Evolutionary conservation across 1,284 basidiomycete species (phyloP).

Genomic region (Ustilago tritici): DNA sequence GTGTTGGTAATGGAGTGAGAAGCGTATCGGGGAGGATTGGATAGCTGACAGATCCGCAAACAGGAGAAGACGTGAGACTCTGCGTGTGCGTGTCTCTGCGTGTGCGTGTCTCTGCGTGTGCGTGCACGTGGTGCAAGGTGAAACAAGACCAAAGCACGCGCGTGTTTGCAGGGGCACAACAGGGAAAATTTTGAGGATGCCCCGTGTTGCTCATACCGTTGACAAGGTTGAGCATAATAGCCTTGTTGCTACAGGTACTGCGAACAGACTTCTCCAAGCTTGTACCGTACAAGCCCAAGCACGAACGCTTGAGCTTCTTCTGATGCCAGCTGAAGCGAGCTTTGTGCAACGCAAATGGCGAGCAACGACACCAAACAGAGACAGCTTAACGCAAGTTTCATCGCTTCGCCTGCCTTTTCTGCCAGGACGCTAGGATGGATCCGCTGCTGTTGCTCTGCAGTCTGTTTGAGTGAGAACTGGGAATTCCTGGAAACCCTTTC

Average conservation of each 20-base stretch:
- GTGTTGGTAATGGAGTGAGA: neutral
- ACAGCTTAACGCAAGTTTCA: neutral
- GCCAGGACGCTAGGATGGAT: neutral
- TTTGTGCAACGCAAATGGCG: neutral
- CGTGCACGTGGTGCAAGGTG: neutral
- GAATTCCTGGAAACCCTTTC: slow-evolving; percentile 1
- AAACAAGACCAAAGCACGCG: neutral
- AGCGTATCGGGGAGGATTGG: slow-evolving; percentile 2
- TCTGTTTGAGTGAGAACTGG: neutral
- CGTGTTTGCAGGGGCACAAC: neutral
- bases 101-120: no score
- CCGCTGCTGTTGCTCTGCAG: neutral
- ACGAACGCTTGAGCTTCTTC: neutral
- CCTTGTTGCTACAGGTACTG: neutral
- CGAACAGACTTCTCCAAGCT: no score
- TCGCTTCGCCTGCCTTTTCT: neutral
- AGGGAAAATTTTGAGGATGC: neutral
- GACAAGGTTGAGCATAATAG: neutral
- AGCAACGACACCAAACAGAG: neutral
- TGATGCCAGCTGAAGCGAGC: neutral
- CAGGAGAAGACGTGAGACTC: neutral
- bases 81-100: neutral
- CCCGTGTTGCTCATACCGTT: slow-evolving; percentile 6
- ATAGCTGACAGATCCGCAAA: neutral
- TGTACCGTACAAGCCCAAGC: neutral